Conservation (phyloP, 2,329 filamentous ascomycete species). For the Colletotrichum tabaci region DNA sequence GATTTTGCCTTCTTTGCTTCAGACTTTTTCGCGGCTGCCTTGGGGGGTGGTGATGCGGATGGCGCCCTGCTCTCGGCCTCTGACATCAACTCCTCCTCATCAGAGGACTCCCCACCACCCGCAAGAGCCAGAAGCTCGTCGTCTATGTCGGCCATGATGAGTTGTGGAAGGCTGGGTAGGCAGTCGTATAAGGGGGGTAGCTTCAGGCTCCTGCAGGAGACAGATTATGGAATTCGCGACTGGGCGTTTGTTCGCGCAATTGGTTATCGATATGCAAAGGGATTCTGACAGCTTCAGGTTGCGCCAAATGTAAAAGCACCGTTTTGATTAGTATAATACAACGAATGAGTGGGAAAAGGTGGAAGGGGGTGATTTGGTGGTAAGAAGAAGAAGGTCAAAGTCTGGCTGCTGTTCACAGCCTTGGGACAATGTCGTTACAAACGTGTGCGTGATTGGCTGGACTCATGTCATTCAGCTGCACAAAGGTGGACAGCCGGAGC, state of each 20-base stretch:
- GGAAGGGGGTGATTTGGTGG: conserved; percentile 8
- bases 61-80: conserved; percentile 69
- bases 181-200: conserved; percentile 9
- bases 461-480: conserved; percentile 43
- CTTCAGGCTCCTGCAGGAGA: neutral
- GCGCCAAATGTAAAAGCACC: neutral
- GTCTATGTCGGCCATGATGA: conserved; percentile 87
- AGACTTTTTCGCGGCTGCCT: conserved; percentile 53
- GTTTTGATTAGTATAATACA: neutral
- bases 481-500: conserved; percentile 26
- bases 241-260: conserved; percentile 5
- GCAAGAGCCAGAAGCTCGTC: conserved; percentile 95
- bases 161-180: conserved; percentile 11
- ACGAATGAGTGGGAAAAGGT: neutral
- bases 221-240: conserved; percentile 15
- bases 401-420: conserved; percentile 39
- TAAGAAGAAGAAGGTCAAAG: conserved; percentile 23
- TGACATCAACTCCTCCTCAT: conserved; percentile 70
- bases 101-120: conserved; percentile 78
- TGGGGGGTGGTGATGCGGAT: conserved; percentile 66
- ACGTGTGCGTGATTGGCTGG: conserved; percentile 38
- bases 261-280: neutral
- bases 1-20: conserved; percentile 64
- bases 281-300: neutral
- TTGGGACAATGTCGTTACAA: conserved; percentile 28